Percentiles rank a stretch among this genome's conserved stretches.
Evolutionary conservation across 2,329 filamentous ascomycete genomes (phyloP).

Genomic region (Penicillium occitanis): DNA sequence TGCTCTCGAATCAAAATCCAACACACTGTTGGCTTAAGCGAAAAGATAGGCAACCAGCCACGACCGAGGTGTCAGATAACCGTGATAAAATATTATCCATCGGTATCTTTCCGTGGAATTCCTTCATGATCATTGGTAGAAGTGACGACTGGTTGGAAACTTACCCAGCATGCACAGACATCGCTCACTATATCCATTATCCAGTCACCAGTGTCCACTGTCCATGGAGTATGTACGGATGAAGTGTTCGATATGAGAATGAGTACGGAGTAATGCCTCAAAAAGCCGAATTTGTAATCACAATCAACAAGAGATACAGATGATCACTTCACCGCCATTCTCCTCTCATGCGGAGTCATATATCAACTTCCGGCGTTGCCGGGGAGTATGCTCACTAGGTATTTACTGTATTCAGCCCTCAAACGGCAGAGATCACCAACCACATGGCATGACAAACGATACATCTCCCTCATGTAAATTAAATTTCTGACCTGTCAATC

Average conservation of each 20-base stretch:
- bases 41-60: not conserved
- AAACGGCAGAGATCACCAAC: slow-evolving; percentile 2
- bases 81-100: not conserved
- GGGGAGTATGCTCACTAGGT: not conserved
- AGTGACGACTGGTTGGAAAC: not conserved
- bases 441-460: slow-evolving; percentile 7
- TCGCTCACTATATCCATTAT: not conserved
- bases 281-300: not conserved
- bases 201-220: not conserved
- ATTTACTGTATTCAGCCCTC: not conserved
- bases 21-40: not conserved
- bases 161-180: not conserved
- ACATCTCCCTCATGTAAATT: not conserved
- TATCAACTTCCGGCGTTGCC: slow-evolving; percentile 1
- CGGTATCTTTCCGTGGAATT: not conserved
- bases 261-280: not conserved
- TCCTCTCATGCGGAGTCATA: slow-evolving; percentile 1
- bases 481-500: not conserved
- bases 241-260: not conserved
- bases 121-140: not conserved
- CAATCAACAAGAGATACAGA: not conserved
- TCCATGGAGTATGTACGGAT: not conserved
- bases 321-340: slow-evolving; percentile 9
- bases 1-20: not conserved
- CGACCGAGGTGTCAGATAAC: not conserved